These are phyloP conservation scores for Niebla homalea DNA, from an alignment of 495 filamentous ascomycete species.

Conservation along the genomic window DNA sequence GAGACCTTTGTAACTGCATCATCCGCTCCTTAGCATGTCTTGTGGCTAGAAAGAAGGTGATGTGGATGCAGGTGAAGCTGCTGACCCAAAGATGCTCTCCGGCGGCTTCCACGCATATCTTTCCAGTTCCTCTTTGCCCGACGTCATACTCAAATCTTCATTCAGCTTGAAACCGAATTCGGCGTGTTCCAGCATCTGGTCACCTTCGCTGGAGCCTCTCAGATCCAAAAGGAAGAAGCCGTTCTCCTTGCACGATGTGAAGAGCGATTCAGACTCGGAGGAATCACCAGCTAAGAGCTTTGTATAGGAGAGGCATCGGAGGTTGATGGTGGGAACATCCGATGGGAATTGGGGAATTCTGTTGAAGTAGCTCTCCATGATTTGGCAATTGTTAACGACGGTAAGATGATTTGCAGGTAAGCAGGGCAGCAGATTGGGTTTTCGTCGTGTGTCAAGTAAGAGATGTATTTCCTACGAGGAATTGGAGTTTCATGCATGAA, in stretches of 20 bases:
- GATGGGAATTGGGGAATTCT: constrained; percentile 14
- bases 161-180: constrained; percentile 12
- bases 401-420: too few species aligned
- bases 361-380: constrained; percentile 3
- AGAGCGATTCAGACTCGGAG: constrained; percentile 34
- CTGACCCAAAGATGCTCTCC: neutral
- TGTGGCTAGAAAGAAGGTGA: neutral
- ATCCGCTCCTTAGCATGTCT: neutral
- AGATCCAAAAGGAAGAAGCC: constrained; percentile 16
- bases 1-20: constrained; percentile 8
- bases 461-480: too few species aligned
- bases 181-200: constrained; percentile 10
- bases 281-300: constrained; percentile 32
- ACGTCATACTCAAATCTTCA: neutral
- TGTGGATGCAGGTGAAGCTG: neutral
- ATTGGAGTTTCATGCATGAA: too few species aligned
- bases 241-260: constrained; percentile 15
- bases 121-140: constrained; percentile 4
- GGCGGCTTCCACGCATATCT: constrained; percentile 3
- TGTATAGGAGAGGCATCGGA: constrained; percentile 33
- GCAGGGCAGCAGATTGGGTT: too few species aligned
- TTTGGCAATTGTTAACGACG: too few species aligned
- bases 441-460: too few species aligned
- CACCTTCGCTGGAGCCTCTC: constrained; percentile 5
- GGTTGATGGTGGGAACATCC: constrained; percentile 10